These are phyloP conservation scores for Bruguiera sexangula DNA, from an alignment of 345 rosid species.

Conservation along the genomic window DNA sequence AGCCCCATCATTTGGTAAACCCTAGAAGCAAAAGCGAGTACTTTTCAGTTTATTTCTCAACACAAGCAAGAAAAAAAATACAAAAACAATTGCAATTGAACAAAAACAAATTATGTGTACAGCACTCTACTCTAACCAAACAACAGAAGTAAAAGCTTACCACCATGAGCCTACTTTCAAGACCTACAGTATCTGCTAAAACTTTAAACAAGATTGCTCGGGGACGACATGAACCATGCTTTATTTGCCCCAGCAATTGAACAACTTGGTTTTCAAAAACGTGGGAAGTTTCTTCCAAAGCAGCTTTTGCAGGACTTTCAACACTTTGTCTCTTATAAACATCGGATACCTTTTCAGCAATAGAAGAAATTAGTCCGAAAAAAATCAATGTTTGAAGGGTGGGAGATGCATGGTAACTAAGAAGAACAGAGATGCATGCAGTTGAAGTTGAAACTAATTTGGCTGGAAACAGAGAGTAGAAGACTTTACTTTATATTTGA, in stretches of 20 bases:
- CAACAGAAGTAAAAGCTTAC: constrained; percentile 47
- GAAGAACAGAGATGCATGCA: too few species aligned
- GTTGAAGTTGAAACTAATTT: too few species aligned
- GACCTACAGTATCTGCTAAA: constrained; percentile 89
- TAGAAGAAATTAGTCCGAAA: background rate
- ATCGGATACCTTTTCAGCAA: constrained; percentile 66
- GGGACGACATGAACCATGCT: constrained; percentile 84
- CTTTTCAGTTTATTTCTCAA: background rate
- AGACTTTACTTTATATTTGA: too few species aligned
- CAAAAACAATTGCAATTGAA: too few species aligned
- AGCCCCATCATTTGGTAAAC: constrained; percentile 86
- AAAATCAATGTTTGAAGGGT: too few species aligned
- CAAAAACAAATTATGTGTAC: too few species aligned
- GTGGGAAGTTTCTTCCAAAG: constrained; percentile 58
- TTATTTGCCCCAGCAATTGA: constrained; percentile 93
- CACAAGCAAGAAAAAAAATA: background rate
- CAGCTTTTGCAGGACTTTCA: constrained; percentile 84
- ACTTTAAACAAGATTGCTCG: constrained; percentile 94
- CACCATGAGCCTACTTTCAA: constrained; percentile 88
- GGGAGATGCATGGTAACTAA: too few species aligned
- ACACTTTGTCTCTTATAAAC: constrained; percentile 70
- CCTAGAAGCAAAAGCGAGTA: constrained; percentile 39
- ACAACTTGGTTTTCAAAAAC: constrained; percentile 67
- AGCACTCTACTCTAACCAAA: background rate
- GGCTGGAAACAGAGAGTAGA: too few species aligned